These are phyloP conservation scores for Colletotrichum orbiculare DNA, from an alignment of 2,329 filamentous ascomycete genomes.

Conservation along the genomic window DNA sequence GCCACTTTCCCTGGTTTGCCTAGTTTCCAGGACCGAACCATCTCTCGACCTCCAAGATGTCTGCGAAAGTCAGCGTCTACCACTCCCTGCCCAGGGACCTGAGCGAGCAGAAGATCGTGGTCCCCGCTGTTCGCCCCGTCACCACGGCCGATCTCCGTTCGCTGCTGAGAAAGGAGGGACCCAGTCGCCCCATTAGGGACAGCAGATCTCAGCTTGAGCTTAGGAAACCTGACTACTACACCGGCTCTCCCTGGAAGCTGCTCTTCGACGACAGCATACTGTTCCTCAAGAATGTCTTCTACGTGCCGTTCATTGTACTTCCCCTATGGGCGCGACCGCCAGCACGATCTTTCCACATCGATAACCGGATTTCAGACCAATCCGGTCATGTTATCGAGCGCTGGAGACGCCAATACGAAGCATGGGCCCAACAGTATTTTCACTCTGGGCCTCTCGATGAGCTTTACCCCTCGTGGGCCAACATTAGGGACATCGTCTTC, in stretches of 20 bases:
- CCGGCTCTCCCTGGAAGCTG: constrained; percentile 24
- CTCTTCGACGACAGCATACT: constrained; percentile 21
- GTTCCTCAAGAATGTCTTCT: constrained; percentile 13
- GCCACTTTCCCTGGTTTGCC: not conserved
- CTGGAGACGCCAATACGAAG: constrained; percentile 2
- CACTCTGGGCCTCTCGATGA: constrained; percentile 70
- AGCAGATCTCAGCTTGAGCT: constrained; percentile 6
- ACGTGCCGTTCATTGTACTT: constrained; percentile 7
- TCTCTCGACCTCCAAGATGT: not conserved
- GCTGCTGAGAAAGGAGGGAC: constrained; percentile 8
- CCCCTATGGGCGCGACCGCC: constrained; percentile 15
- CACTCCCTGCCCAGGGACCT: constrained; percentile 24
- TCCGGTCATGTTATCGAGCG: constrained; percentile 6
- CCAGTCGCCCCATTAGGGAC: constrained; percentile 10
- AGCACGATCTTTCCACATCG: not conserved
- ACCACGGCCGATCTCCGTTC: constrained; percentile 12
- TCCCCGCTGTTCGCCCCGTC: constrained; percentile 2
- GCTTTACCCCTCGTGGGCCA: constrained; percentile 67
- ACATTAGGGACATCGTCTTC: constrained; percentile 61
- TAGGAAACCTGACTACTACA: constrained; percentile 26
- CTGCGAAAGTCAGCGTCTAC: constrained; percentile 14
- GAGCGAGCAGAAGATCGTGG: constrained; percentile 20
- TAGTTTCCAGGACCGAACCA: not conserved
- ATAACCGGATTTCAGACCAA: not conserved
- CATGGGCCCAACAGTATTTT: constrained; percentile 38